phyloP scores from a whole-genome alignment of 352 stramenopile genomes.

The Aphanomyces astaci region DNA sequence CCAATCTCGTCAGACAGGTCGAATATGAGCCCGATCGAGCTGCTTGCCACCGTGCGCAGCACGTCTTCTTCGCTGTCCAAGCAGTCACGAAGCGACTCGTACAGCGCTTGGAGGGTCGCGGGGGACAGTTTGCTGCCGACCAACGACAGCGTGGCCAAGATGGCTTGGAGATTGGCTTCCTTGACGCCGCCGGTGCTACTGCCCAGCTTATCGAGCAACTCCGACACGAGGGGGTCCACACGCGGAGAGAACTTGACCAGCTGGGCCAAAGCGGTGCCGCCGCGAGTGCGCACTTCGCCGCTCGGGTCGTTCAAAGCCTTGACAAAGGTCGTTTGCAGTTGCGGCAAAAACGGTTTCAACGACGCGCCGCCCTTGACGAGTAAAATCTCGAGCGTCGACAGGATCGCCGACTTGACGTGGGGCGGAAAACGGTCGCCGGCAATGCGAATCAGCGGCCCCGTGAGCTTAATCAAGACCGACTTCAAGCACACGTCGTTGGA shows the following conservation, averaged over 20 bases:
- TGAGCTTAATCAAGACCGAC: slow-evolving; percentile 97
- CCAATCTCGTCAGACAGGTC: slow-evolving; percentile 25
- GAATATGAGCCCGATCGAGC: slow-evolving; percentile 39
- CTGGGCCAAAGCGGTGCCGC: slow-evolving; percentile 87
- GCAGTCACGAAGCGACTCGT: slow-evolving; percentile 58
- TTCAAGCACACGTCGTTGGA: slow-evolving; percentile 84
- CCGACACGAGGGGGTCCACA: slow-evolving; percentile 93
- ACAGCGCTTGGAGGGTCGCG: slow-evolving; percentile 37
- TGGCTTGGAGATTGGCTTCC: slow-evolving; percentile 66
- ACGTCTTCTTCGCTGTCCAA: slow-evolving; percentile 57
- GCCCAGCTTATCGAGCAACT: slow-evolving; percentile 83
- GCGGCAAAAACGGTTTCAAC: slow-evolving; percentile 98
- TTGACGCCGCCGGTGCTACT: slow-evolving; percentile 60
- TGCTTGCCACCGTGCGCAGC: slow-evolving; percentile 45
- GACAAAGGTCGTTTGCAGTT: slow-evolving; percentile 99
- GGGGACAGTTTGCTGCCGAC: slow-evolving; percentile 68
- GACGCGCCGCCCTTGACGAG: slow-evolving; percentile 93
- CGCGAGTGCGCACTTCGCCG: slow-evolving; percentile 86
- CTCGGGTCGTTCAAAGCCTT: slow-evolving; percentile 98
- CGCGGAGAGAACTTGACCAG: slow-evolving; percentile 92
- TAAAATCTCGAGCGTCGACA: slow-evolving; percentile 95
- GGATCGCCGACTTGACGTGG: slow-evolving; percentile 97
- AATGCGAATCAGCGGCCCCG: slow-evolving; percentile 97
- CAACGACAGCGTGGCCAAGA: slow-evolving; percentile 50
- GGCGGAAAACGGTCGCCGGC: slow-evolving; percentile 97